Evolutionary conservation across 495 filamentous ascomycete species (phyloP).

Genomic region (Podospora pseudoanserina): DNA sequence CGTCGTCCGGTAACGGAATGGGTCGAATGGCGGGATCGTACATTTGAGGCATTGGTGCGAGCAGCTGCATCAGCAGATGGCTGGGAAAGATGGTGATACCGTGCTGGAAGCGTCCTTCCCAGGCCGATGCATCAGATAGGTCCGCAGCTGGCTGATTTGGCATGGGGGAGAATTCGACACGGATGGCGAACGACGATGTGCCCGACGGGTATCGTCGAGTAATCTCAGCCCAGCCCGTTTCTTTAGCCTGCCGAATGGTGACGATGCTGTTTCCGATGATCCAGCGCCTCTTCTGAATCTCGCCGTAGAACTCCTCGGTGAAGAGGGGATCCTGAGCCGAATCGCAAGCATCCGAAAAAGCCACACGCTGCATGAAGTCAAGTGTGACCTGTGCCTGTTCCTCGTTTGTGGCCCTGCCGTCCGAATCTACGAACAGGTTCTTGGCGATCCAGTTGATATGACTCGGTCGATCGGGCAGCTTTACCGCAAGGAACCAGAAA

Average conservation of each 20-base stretch:
- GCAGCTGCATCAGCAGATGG: slow-evolving; percentile 77
- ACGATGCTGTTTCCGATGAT: slow-evolving; percentile 82
- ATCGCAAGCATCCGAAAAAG: slow-evolving; percentile 78
- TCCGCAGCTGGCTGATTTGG: slow-evolving; percentile 61
- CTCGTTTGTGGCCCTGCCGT: slow-evolving; percentile 72
- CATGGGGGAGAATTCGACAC: slow-evolving; percentile 64
- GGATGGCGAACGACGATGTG: slow-evolving; percentile 71
- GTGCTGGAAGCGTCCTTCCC: slow-evolving; percentile 41
- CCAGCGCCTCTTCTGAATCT: slow-evolving; percentile 73
- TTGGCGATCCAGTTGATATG: slow-evolving; percentile 92
- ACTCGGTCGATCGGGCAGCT: slow-evolving; percentile 73
- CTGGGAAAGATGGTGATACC: slow-evolving; percentile 64
- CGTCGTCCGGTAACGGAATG: slow-evolving; percentile 79
- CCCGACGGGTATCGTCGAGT: slow-evolving; percentile 81
- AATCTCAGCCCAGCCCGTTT: slow-evolving; percentile 71
- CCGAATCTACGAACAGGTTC: slow-evolving; percentile 69
- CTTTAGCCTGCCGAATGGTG: slow-evolving; percentile 73
- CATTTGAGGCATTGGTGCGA: slow-evolving; percentile 64
- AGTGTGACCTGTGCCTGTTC: slow-evolving; percentile 92
- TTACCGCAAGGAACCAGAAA: slow-evolving; percentile 92
- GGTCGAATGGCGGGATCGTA: slow-evolving; percentile 58
- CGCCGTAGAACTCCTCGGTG: slow-evolving; percentile 58
- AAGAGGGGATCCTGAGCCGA: slow-evolving; percentile 64
- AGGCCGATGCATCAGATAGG: slow-evolving; percentile 38
- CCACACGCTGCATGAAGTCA: slow-evolving; percentile 91